Base-by-base conservation (phyloP, 305 asterid genomes). In the Petunia hybrid region DNA sequence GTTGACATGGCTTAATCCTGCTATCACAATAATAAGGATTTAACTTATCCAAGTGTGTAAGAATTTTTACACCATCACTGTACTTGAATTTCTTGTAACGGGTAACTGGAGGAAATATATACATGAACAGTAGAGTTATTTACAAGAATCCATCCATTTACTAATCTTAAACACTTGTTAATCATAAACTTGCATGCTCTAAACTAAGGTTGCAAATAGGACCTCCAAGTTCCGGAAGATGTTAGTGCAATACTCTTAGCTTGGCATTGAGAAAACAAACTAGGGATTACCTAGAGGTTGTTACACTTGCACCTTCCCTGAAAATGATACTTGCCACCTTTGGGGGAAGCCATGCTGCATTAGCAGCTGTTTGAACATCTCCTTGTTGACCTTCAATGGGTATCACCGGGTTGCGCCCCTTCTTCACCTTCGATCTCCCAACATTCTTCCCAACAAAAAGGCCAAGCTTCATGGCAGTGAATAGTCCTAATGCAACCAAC, bases 391-490 rank as follows among this genome's bases (percentile, higher is more conserved):
- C 85, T 2, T 91, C 97, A 64, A 6, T 82, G 77, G 73, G 86
- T 3, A 56, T 46, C 2, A 80, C 87, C 14, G 60, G 70, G 42
- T 60, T 61, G 16, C 67, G 73, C 55, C 84, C 90, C 81, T 64
- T 86, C 78, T 84, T 90, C 5, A 14, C 65, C 83, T 82, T 89
- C n/a, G 86, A 83, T 42, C 87, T 80, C 80, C 92, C 89, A 1
- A 89, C 81, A 87, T 83, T 91, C 92, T 87, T 92, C 9, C 97
- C 97, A 3, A 89, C 88, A 12, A 88, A 81, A 59, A 88, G 80
- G 12, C 98, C 98, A 76, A 91, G 74, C 89, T 91, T 95, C 91
- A 90, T 87, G 13, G 97, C 97, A 0, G 97, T 87, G 57, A 95
- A 91, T 31, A 95, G 86, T 46, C 99, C 96, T 85, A 92, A 78